Evolutionary conservation across 768 basidiomycete species (phyloP).

Genomic region (Hysterangium stoloniferum): DNA sequence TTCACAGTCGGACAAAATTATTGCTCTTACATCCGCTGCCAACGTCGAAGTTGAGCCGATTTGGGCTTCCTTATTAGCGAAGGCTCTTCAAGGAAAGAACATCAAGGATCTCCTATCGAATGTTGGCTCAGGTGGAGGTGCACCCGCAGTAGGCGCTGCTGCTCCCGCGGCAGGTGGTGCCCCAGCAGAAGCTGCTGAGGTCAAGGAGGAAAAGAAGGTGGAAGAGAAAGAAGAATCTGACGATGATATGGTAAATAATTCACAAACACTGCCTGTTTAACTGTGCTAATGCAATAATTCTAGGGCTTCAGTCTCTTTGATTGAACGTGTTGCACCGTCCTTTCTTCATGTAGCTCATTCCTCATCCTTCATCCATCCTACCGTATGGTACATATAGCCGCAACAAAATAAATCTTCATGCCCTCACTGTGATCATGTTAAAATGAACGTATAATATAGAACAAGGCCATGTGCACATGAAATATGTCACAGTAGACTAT

Average conservation of each 20-base stretch:
- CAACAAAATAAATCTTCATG: neutral
- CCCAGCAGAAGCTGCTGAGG: constrained; percentile 61
- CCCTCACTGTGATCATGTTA: too few species aligned
- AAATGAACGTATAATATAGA: too few species aligned
- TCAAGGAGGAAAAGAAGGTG: constrained; percentile 77
- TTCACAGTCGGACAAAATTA: constrained; percentile 82
- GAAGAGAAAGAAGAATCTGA: constrained; percentile 86
- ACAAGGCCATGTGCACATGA: neutral
- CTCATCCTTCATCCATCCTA: neutral
- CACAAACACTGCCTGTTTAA: neutral
- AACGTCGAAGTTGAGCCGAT: constrained; percentile 86
- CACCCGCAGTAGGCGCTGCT: constrained; percentile 57
- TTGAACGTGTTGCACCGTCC: too few species aligned
- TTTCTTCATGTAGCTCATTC: neutral
- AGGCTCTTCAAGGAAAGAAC: constrained; percentile 97
- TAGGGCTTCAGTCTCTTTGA: constrained; percentile 98
- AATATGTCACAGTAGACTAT: neutral
- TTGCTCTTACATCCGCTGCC: constrained; percentile 77
- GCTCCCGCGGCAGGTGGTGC: constrained; percentile 46
- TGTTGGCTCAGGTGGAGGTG: constrained; percentile 89
- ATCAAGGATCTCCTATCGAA: constrained; percentile 92
- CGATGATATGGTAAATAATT: constrained; percentile 72
- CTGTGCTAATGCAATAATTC: neutral
- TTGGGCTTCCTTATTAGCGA: constrained; percentile 95
- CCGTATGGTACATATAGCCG: neutral